Conservation (phyloP, 2,329 filamentous ascomycete species). For the Grosmannia serpens region DNA sequence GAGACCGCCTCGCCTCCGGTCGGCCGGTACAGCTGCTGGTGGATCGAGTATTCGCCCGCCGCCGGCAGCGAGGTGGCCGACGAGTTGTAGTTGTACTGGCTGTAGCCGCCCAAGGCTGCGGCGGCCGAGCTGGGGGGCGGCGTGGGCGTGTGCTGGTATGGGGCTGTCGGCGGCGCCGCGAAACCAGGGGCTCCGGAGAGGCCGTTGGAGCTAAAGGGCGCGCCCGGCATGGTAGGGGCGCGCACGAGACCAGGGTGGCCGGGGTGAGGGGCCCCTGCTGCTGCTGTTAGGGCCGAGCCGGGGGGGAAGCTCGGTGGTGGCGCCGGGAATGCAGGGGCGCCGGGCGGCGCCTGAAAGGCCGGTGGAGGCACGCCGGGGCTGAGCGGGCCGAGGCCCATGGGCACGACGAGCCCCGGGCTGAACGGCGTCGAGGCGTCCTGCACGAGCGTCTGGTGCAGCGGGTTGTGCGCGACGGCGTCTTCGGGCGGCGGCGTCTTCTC, state of each 20-base stretch:
- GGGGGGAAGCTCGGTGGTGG: constrained; percentile 21
- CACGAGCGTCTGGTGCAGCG: constrained; percentile 44
- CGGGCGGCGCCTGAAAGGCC: constrained; percentile 25
- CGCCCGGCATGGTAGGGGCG: constrained; percentile 37
- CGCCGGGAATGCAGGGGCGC: constrained; percentile 27
- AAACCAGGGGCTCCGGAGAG: background rate
- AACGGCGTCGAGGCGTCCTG: constrained; percentile 43
- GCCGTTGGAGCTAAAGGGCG: constrained; percentile 21
- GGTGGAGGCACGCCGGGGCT: constrained; percentile 26
- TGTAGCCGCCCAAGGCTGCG: constrained; percentile 39
- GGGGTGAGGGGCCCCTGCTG: constrained; percentile 18
- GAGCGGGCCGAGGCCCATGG: constrained; percentile 31
- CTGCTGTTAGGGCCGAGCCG: no score
- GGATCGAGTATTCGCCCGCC: constrained; percentile 42
- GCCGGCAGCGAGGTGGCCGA: constrained; percentile 15
- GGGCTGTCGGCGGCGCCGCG: background rate
- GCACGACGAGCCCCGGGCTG: constrained; percentile 38
- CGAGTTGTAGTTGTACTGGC: constrained; percentile 35
- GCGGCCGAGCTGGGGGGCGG: background rate
- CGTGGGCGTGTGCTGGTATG: constrained; percentile 15
- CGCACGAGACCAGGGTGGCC: constrained; percentile 31
- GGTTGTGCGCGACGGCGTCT: constrained; percentile 46
- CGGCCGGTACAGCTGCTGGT: constrained; percentile 59
- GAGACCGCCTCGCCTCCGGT: constrained; percentile 44
- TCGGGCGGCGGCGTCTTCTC: constrained; percentile 73